Evolutionary conservation across 1,284 basidiomycete species (phyloP).

Genomic region (Ustilago cynodontis): DNA sequence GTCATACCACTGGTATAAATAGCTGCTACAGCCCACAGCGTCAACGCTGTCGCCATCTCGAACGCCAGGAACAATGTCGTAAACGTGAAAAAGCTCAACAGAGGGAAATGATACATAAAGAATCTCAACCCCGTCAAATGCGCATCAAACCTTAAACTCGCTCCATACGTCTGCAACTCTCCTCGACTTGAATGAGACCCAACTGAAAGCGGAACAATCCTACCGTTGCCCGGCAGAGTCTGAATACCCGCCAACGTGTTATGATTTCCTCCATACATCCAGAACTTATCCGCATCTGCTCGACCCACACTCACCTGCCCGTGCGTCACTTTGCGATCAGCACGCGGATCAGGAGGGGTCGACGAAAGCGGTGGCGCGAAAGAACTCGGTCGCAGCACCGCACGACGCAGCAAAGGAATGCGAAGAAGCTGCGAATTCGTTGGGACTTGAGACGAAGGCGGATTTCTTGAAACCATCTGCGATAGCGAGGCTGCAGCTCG

Average conservation of each 20-base stretch:
- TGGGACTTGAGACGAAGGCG: slow-evolving; percentile 18
- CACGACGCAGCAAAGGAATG: slow-evolving; percentile 54
- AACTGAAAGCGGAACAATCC: slow-evolving; percentile 21
- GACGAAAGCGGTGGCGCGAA: slow-evolving; percentile 37
- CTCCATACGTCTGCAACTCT: slow-evolving; percentile 62
- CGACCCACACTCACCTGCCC: slow-evolving; percentile 54
- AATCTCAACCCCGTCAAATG: slow-evolving; percentile 63
- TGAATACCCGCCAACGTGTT: slow-evolving; percentile 38
- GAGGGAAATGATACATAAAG: slow-evolving; percentile 66
- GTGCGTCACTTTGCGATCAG: slow-evolving; percentile 48
- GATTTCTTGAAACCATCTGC: slow-evolving; percentile 49
- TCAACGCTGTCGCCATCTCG: slow-evolving; percentile 64
- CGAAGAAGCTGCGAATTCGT: slow-evolving; percentile 54
- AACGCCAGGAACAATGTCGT: slow-evolving; percentile 60
- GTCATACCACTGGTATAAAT: slow-evolving; percentile 58
- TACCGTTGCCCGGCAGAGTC: slow-evolving; percentile 23
- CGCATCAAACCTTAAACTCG: slow-evolving; percentile 64
- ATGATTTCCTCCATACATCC: slow-evolving; percentile 57
- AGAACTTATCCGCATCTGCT: slow-evolving; percentile 54
- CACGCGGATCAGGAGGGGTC: slow-evolving; percentile 18
- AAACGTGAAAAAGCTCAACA: slow-evolving; percentile 62
- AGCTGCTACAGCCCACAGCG: slow-evolving; percentile 60
- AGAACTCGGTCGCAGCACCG: slow-evolving; percentile 49
- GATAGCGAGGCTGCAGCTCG: slow-evolving; percentile 42
- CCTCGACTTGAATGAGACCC: slow-evolving; percentile 56